A percentile compares a stretch with the other conserved stretches of the same genome.
phyloP scores from a whole-genome alignment of 805 yeast species.

The Metschnikowia colocasiae region DNA sequence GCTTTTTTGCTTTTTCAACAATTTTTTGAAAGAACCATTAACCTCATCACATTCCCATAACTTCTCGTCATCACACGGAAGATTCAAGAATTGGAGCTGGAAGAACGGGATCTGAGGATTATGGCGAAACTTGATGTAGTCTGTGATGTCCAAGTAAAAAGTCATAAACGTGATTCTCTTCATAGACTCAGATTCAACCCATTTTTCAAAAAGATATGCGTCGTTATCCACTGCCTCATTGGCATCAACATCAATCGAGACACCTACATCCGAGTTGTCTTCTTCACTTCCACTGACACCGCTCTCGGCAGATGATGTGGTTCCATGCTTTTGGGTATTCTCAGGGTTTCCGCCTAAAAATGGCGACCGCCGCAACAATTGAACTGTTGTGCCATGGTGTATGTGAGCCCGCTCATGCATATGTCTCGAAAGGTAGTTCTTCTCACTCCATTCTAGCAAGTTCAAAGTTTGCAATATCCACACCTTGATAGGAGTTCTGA shows the following conservation, averaged over 20 bases:
- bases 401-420: slow-evolving; percentile 80
- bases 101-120: slow-evolving; percentile 42
- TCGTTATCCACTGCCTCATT: slow-evolving; percentile 22
- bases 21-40: slow-evolving; percentile 35
- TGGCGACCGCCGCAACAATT: slow-evolving; percentile 70
- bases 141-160: slow-evolving; percentile 74
- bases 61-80: slow-evolving; percentile 40
- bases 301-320: slow-evolving; percentile 19
- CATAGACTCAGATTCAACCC: slow-evolving; percentile 79
- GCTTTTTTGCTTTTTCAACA: slow-evolving; percentile 35
- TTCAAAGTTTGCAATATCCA: slow-evolving; percentile 76
- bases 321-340: slow-evolving; percentile 23
- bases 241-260: slow-evolving; percentile 6
- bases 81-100: slow-evolving; percentile 37
- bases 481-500: slow-evolving; percentile 69
- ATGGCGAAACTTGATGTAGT: slow-evolving; percentile 77
- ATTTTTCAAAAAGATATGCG: slow-evolving; percentile 46
- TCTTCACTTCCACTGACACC: slow-evolving; percentile 35
- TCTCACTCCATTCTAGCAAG: slow-evolving; percentile 75
- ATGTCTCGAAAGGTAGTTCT: slow-evolving; percentile 61
- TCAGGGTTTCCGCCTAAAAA: slow-evolving; percentile 69
- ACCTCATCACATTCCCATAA: slow-evolving; percentile 40
- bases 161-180: slow-evolving; percentile 79
- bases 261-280: slow-evolving; percentile 18
- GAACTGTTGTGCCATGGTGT: slow-evolving; percentile 85